Conservation (phyloP, 2,329 filamentous ascomycete genomes). For the Escovopsis sp. region DNA sequence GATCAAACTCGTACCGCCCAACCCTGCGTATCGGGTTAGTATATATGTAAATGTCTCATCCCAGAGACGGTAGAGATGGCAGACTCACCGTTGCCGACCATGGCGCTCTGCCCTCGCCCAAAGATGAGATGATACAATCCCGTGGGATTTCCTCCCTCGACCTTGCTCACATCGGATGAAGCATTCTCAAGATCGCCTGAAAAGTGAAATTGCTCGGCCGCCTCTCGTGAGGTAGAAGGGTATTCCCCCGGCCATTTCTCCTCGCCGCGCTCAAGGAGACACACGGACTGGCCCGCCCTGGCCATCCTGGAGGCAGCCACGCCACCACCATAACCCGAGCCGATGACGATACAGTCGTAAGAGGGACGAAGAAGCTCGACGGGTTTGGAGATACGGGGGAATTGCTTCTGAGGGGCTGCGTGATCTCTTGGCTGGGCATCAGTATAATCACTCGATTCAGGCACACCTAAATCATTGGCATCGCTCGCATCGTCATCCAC, state of each 20-base stretch:
- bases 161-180: conserved; percentile 19
- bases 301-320: conserved; percentile 53
- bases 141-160: conserved; percentile 36
- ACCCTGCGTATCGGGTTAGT: conserved; percentile 16
- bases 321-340: conserved; percentile 54
- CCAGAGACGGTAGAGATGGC: conserved; percentile 1
- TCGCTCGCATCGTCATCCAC: too few relatives aligned
- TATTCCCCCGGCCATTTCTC: conserved; percentile 56
- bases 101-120: conserved; percentile 48
- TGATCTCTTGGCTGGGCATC: neutral
- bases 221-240: conserved; percentile 32
- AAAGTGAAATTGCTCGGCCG: conserved; percentile 37
- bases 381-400: conserved; percentile 40
- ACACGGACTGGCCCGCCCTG: conserved; percentile 40
- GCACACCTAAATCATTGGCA: too few relatives aligned
- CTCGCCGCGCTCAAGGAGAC: conserved; percentile 47
- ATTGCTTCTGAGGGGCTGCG: conserved; percentile 12
- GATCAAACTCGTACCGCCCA: conserved; percentile 51
- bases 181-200: conserved; percentile 37
- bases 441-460: too few relatives aligned
- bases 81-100: conserved; percentile 39
- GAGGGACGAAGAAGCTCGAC: conserved; percentile 39
- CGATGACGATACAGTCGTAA: conserved; percentile 54
- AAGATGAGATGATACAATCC: conserved; percentile 50
- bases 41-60: neutral